Evolutionary conservation across 2,329 filamentous ascomycete species (phyloP), one percentile per base, ranked within the genome.

Genomic region (Fusarium pseudograminearum): DNA sequence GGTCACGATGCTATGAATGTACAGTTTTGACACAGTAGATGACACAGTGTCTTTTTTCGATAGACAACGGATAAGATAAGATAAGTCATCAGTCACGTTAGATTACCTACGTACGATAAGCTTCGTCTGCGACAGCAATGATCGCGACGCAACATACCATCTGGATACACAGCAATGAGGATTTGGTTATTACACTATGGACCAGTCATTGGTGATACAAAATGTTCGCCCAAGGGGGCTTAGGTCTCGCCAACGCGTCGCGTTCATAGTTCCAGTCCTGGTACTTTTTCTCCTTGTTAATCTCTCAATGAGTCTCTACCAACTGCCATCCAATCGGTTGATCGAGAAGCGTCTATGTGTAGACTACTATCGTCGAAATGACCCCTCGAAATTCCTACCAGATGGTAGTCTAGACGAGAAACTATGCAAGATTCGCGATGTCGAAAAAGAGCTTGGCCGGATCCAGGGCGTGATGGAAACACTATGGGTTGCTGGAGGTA

Each of bases 391-490:
- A 2, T 52, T 75, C 1, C 26, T 51, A 7, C 65, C 75, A 0
- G 78, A 80, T 53, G 83, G 82, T 7, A 75, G 75, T 24, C 76
- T 89, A 3, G 79, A 82, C 2, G 87, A 89, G 74, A 76, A 80
- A 60, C 73, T 86, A 5, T 89, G 87, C 76, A 89, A 89, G 71
- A 73, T 85, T 12, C 81, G 87, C 59, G 74, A 73, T 15, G 80
- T 89, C 7, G 86, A 88, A 72, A 78, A 82, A 57, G 77, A 78
- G 18, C 77, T 89, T 11, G 87, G 86, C 4, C 82, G 83, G 79
- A 78, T 88, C 7, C 83, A 86, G 60, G 86, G 86, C 1, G 75
- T 74, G 6, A 83, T 84, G 79, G 84, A 86, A 53, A 83, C 82
- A 3, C 69, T 80, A 1, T 85, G 83, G 83, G 81, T 85, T n/a